Base-by-base conservation (phyloP, 371 early-diverging fungal species). In the Mortierella sp. region DNA sequence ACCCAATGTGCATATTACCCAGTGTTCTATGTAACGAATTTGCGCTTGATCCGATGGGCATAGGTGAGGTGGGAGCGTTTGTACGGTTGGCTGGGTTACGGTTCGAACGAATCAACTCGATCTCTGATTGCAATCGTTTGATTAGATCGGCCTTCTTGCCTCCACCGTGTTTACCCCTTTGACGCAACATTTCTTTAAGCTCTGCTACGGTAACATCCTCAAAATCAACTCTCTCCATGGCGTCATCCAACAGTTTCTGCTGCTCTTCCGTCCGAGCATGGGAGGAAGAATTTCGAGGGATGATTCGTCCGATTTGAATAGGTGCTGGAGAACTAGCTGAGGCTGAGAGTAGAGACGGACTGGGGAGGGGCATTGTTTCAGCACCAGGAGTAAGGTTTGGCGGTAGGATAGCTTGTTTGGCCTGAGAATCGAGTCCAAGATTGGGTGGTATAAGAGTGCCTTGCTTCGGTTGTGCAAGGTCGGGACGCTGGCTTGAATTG, bases 161-260 rank as follows among this genome's bases (percentile, higher is more conserved):
- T 3, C 90, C 88, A 12, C 91, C 89, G 17, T 89, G 91, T 53
- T 90, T 89, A 1, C 92, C 91, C 29, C 94, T 85, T 66, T 89
- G 88, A 31, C 92, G 79, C 35, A 94, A 68, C 87, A 92, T 88
- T 29, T 94, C 93, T 70, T 94, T 94, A 35, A 94, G 82, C 75
- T 93, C 93, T 8, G 89, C 82, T 0, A 94, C 94, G 0, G 94
- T 94, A 35, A 94, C 89, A 76, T 94, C 94, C 26, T 92, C 89
- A 73, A 93, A 93, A 60, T 94, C 86, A 13, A 90, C 88, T 34
- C 85, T 87, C 19, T 85, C 86, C 58, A 94, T 85, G 43, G 89
- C 89, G 42, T 89, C 89, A 69, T 94, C 91, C 45, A 92, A 66
- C 54, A 82, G 73, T n/a, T 82, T 83, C 70, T 85, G 86, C 55